Base-by-base conservation (phyloP, 768 basidiomycete species). In the Lyophyllum semitale region DNA sequence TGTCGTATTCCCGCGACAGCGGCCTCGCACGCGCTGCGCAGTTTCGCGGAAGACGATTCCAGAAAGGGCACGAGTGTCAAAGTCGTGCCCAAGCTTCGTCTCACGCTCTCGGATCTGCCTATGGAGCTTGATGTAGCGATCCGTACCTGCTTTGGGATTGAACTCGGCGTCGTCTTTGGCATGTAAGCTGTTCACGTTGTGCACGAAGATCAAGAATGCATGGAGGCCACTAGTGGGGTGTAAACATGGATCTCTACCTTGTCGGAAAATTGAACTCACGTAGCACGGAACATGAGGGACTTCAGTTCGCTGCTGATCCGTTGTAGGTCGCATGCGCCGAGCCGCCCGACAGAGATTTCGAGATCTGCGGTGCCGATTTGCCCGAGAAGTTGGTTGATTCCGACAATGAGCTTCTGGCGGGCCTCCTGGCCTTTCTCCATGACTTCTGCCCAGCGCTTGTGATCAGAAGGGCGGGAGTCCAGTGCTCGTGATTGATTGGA, bases 1-100 rank as follows among this genome's bases (percentile, higher is more conserved):
- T 64, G 66, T 1, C 59, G 59, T 4, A 69, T 33, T 1, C 51
- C 63, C 0, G 41, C 43, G 3, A 74, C 23, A 0, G 63, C 69
- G 1, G 57, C 60, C 18, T 70, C 68, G 23, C 73, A 74, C 1
- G 73, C 66, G 1, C 44, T 44, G 7, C 78, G 71, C 4, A 80
- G 64, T 0, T 66, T 65, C 1, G 58, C 60, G 8, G 79, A 77
- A 7, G 73, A 69, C 3, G 62, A 42, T 0, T 64, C 66, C n/a
- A 80, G 66, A 35, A 79, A 73, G 15, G 77, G 79, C 9, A 78
- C 64, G n/a, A 77, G 68, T 0, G 51, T 76, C 73, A 15, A 80
- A 66, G 49, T 72, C 71, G 54, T 80, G 77, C 0, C 78, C 78
- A 47, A 78, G 73, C 26, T 67, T 61, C 0, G 64, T 48, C 59